Conservation (phyloP, 345 rosid species). For the Trapa incisa region DNA sequence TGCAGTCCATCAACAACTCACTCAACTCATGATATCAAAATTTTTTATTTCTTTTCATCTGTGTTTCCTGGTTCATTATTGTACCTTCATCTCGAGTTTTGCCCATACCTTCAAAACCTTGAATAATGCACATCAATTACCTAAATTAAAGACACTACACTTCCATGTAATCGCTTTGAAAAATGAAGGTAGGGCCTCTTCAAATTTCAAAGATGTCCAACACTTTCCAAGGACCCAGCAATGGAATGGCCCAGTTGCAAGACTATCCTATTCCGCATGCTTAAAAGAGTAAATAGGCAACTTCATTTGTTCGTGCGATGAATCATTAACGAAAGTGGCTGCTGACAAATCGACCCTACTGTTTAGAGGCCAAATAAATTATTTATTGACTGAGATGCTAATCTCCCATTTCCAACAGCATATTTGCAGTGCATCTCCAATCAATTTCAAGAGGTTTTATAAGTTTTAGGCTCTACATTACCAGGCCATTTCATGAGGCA, state of each 20-base stretch:
- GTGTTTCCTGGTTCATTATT: background rate
- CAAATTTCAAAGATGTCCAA: background rate
- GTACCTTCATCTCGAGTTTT: background rate
- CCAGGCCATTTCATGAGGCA: too few relatives aligned
- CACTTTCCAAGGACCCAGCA: background rate
- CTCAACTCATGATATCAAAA: conserved; percentile 8
- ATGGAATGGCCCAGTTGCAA: background rate
- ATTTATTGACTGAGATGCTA: too few relatives aligned
- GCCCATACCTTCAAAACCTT: conserved; percentile 7
- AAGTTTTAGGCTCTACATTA: too few relatives aligned
- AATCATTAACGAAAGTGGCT: too few relatives aligned
- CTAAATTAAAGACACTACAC: background rate
- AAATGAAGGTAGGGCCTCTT: background rate
- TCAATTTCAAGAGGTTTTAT: too few relatives aligned
- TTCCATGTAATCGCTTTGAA: background rate
- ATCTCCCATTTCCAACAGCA: too few relatives aligned
- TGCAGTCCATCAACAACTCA: conserved; percentile 12
- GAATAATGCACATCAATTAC: conserved; percentile 3
- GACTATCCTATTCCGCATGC: background rate
- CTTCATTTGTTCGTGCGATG: too few relatives aligned
- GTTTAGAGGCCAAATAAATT: too few relatives aligned
- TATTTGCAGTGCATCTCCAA: too few relatives aligned
- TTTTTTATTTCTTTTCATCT: conserved; percentile 4
- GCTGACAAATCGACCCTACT: too few relatives aligned
- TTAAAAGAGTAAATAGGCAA: too few relatives aligned